Base-by-base conservation (phyloP, 495 filamentous ascomycete species). In the Astrothelium subdiscretum region DNA sequence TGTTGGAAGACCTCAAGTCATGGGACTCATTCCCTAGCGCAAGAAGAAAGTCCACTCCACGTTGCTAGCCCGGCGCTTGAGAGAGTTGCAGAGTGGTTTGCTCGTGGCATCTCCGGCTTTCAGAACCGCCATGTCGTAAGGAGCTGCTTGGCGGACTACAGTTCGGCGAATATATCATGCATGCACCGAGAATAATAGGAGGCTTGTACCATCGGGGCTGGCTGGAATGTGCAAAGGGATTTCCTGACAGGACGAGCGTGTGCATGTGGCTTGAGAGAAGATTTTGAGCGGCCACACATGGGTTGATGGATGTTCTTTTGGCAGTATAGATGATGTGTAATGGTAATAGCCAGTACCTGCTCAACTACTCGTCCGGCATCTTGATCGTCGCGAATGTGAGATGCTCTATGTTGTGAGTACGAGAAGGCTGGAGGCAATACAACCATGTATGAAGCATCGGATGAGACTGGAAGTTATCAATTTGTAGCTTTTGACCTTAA, bases 1-100 rank as follows among this genome's bases (percentile, higher is more conserved):
- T 59, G 57, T 42, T 59, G 57, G 31, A 11, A 35, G 57, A 59
- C 35, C 31, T 18, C 57, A 59, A 59, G 57, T 35, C 26, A 58
- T 8, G 57, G 31, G 57, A 15, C 13, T 59, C 15, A 6, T 3
- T 42, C 31, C 31, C 57, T 35, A 35, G 57, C 35, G 35, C 57
- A 59, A 59, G 57, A 35, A 10, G 13, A 35, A 59, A 24, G 10
- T 3, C 15, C 31, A 59, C 5, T 3, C 15, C 31, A 59, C 57
- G 57, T 11, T 35, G 31, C 31, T 24, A 35, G n/a, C 35, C 57
- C 57, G 57, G 31, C 15, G n/a, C 35, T 59, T 31, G 3, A 11
- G 3, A 15, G 57, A 42, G 57, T 42, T n/a, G 57, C 31, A 22
- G 0, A n/a, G 26, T 35, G 57, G 57, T n/a, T 42, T 35, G 18